Conservation (phyloP, 495 filamentous ascomycete species). For the Venustampulla echinocandica region DNA sequence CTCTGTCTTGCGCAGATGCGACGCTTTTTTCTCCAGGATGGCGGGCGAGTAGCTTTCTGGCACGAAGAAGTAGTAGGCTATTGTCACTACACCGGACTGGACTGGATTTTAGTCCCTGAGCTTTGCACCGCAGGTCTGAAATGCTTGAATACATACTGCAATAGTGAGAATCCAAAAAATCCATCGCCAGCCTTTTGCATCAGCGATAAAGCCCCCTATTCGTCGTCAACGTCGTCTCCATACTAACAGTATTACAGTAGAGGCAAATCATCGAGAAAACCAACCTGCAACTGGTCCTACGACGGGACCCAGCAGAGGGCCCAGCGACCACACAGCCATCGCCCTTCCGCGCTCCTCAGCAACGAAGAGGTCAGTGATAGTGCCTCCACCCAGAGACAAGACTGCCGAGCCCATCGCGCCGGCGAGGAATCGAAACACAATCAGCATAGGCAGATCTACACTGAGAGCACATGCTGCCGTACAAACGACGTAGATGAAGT, state of each 20-base stretch:
- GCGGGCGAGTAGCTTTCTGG: slow-evolving; percentile 28
- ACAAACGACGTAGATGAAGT: slow-evolving; percentile 58
- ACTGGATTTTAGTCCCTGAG: not conserved
- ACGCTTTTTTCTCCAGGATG: slow-evolving; percentile 23
- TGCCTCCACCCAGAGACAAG: slow-evolving; percentile 65
- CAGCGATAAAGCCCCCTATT: slow-evolving; percentile 39
- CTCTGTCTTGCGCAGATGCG: slow-evolving; percentile 29
- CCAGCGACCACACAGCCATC: slow-evolving; percentile 72
- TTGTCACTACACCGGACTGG: not conserved
- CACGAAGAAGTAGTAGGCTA: slow-evolving; percentile 25
- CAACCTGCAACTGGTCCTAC: slow-evolving; percentile 48
- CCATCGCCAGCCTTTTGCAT: slow-evolving; percentile 57
- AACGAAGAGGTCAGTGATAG: slow-evolving; percentile 64
- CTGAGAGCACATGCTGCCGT: slow-evolving; percentile 66
- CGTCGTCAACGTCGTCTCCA: not conserved
- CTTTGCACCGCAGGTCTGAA: not conserved
- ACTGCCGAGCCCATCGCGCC: slow-evolving; percentile 72
- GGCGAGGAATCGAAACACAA: slow-evolving; percentile 61
- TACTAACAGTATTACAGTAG: not conserved
- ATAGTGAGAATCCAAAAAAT: slow-evolving; percentile 37
- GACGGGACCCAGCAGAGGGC: slow-evolving; percentile 54
- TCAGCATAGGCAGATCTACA: slow-evolving; percentile 60
- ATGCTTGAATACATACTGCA: slow-evolving; percentile 33
- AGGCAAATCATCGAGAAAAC: slow-evolving; percentile 37
- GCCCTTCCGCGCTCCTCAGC: slow-evolving; percentile 70